Percentiles rank a stretch among this genome's conserved stretches.
Evolutionary conservation across 257 asterid species (phyloP).

Genomic region (Przewalskia tangutica): DNA sequence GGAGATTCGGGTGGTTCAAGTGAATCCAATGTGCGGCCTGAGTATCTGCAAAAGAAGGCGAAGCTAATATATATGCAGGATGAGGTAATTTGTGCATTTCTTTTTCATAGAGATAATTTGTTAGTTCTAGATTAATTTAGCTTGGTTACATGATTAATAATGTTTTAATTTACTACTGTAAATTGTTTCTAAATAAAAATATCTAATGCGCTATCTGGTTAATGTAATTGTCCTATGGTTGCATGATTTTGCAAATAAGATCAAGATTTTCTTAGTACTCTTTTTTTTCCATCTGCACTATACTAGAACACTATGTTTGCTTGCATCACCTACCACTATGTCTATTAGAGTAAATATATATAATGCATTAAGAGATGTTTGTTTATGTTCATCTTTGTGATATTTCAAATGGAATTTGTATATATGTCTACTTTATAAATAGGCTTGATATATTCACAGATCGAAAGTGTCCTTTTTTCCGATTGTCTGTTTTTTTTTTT

Average conservation of each 20-base stretch:
- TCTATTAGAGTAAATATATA: too few species aligned
- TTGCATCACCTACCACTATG: too few species aligned
- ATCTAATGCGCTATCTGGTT: not conserved
- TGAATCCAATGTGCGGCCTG: constrained; percentile 16
- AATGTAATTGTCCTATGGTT: not conserved
- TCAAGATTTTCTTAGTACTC: not conserved
- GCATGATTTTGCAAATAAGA: not conserved
- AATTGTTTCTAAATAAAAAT: not conserved
- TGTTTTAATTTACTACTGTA: not conserved
- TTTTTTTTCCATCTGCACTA: too few species aligned
- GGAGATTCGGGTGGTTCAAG: constrained; percentile 24
- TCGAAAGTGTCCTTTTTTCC: too few species aligned
- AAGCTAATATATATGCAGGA: constrained; percentile 34
- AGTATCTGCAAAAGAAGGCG: constrained; percentile 28
- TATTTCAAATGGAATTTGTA: too few species aligned
- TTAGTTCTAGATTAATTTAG: not conserved
- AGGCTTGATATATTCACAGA: too few species aligned
- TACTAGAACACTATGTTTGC: too few species aligned
- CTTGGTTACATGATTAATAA: not conserved
- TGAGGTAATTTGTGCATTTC: constrained; percentile 18
- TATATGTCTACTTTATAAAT: too few species aligned
- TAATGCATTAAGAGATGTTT: too few species aligned
- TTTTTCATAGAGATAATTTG: not conserved
- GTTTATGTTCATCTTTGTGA: too few species aligned
- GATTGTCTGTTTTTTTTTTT: too few species aligned